Base-by-base conservation (phyloP, 2,329 filamentous ascomycete genomes). In the Penicillium sp. region DNA sequence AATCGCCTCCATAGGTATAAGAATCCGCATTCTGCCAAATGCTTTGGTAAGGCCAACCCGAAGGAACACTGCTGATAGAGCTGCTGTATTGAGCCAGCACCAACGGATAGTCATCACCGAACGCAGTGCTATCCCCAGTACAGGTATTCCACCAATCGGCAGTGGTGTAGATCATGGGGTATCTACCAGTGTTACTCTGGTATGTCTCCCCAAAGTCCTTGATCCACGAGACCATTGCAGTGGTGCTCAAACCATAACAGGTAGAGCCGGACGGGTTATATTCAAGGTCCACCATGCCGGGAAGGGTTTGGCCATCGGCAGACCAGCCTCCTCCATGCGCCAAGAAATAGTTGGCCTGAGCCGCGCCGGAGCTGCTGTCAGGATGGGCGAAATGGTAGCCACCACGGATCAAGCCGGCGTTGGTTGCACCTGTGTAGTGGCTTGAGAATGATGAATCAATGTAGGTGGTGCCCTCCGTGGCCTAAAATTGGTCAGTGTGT, bases 261-360 rank as follows among this genome's bases (percentile, higher is more conserved):
- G 65, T 71, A 51, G 68, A 66, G 6, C 76, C 73, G 42, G 64
- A 66, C 13, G 73, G 71, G 57, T 71, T 72, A 57, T 74, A 77
- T 71, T 84, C 82, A 13, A 85, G 73, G 62, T 84, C 83, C 7
- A 86, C 74, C 81, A 85, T 84, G 3, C 83, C 82, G 1, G 82
- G 83, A 0, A 85, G 75, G 9, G 82, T 85, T 59, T 77, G 78
- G 49, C 81, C 81, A 60, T 85, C 82, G 19, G 65, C 68, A 21
- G 75, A 75, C 83, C 83, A 85, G 55, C 81, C 81, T 27, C 83
- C 83, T 44, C 82, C 83, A 62, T 84, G 72, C 0, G 74, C 68
- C 49, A 82, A 59, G 71, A 85, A 85, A 71, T 74, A 84, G 11
- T 76, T 71, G 8, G 82, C 83, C 65, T 85, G 82, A 0, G 70